Base-by-base conservation (phyloP, 805 yeast genomes). In the Metschnikowia cubensis region DNA sequence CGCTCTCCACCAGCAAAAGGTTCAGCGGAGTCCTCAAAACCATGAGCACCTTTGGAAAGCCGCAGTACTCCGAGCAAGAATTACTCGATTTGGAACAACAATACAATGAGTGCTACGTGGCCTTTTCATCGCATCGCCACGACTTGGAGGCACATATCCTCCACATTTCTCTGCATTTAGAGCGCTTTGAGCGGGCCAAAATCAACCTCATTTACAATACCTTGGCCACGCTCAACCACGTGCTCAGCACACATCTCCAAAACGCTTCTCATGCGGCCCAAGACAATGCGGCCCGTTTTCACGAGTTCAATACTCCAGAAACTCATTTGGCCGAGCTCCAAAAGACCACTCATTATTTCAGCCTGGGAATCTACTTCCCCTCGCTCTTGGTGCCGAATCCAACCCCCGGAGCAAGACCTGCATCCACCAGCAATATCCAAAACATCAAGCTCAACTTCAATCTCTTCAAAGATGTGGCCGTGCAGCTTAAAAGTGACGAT, bases 351-450 rank as follows among this genome's bases (percentile, higher is more conserved):
- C 54, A 53, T 1, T 48, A 56, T 14, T 71, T 63, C 51, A 59
- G 67, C 47, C 64, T 75, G 6, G 78, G 78, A 1, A 64, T 73
- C 6, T 74, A 69, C 53, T 67, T 68, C 32, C 75, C 78, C 1
- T 64, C 73, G 1, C 58, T 56, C 15, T 54, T 67, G 13, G 61
- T 70, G 1, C 71, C 75, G 1, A 64, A 63, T 4, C 58, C 57
- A 21, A 50, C 64, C 39, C n/a, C 37, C 13, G 15, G 35, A 13
- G 18, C 14, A 14, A 36, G 45, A 1, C 45, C 45, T 8, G 45
- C 22, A 6, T 11, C 45, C 17, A 31, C 34, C 46, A 43, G 46
- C 46, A 65, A 63, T 40, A 69, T 64, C 47, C 78, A 74, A 48
- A 72, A 71, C 51, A 59, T 74, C 47, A 68, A 62, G 49, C 57